Conservation (phyloP, 1,284 basidiomycete genomes). For the Phaffia rhodozyma region DNA sequence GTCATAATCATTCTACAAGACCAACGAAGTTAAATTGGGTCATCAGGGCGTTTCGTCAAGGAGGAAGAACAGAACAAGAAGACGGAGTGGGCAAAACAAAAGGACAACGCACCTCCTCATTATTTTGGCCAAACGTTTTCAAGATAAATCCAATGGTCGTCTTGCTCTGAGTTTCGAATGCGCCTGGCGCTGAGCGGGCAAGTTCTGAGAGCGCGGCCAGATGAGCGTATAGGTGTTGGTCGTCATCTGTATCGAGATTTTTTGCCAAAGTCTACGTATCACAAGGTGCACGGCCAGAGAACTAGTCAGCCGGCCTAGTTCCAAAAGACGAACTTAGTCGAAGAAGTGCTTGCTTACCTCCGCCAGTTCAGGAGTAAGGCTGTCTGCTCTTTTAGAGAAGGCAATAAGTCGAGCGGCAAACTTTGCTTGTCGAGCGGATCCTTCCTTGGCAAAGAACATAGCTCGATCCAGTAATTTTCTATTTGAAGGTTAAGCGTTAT, state of each 20-base stretch:
- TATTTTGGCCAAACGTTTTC: slow-evolving; percentile 49
- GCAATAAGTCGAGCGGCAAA: slow-evolving; percentile 72
- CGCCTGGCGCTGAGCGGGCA: slow-evolving; percentile 53
- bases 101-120: slow-evolving; percentile 40
- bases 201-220: slow-evolving; percentile 64
- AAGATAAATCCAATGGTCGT: slow-evolving; percentile 58
- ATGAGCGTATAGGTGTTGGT: slow-evolving; percentile 51
- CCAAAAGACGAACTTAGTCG: neutral
- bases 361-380: slow-evolving; percentile 46
- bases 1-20: slow-evolving; percentile 38
- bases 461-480: slow-evolving; percentile 50
- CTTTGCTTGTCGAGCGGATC: slow-evolving; percentile 63
- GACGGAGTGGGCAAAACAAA: neutral
- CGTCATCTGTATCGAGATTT: slow-evolving; percentile 42
- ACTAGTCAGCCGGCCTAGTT: slow-evolving; percentile 12
- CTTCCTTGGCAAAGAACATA: slow-evolving; percentile 48
- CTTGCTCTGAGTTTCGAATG: slow-evolving; percentile 65
- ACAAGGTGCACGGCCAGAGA: neutral
- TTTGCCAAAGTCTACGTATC: slow-evolving; percentile 46
- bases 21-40: neutral
- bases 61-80: neutral
- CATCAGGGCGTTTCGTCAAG: neutral
- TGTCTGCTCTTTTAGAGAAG: slow-evolving; percentile 44
- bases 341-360: slow-evolving; percentile 43
- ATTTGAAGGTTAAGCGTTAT: neutral